phyloP scores from a whole-genome alignment of 78 protist species.

The Anaeramoeba ignava region DNA sequence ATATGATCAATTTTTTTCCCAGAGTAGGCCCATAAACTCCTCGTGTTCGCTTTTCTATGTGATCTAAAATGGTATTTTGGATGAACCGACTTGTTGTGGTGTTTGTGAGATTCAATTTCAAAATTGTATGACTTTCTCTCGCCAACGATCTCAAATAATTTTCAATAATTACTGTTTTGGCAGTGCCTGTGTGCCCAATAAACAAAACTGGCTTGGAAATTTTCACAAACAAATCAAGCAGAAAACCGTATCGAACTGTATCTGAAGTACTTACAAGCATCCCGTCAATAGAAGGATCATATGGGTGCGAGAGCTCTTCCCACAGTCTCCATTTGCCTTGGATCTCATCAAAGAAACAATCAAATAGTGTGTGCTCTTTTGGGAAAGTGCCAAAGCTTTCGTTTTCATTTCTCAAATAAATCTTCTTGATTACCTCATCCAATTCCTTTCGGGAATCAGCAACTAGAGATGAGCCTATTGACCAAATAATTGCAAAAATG shows the following conservation, averaged over 20 bases:
- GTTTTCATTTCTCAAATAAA: neutral
- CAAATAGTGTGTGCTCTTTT: slow-evolving; percentile 57
- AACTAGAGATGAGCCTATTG: slow-evolving; percentile 45
- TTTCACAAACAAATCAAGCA: slow-evolving; percentile 36
- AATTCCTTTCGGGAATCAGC: slow-evolving; percentile 43
- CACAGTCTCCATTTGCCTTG: slow-evolving; percentile 52
- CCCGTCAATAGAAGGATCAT: slow-evolving; percentile 30
- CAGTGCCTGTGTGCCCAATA: slow-evolving; percentile 70
- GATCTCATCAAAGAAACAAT: slow-evolving; percentile 32
- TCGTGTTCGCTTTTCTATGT: slow-evolving; percentile 52
- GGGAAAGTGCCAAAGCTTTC: too few relatives aligned
- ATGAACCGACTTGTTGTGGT: slow-evolving; percentile 48
- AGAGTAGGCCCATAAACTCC: slow-evolving; percentile 53
- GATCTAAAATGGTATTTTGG: slow-evolving; percentile 61
- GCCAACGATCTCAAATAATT: slow-evolving; percentile 19
- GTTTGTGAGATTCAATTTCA: slow-evolving; percentile 52
- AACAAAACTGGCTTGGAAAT: slow-evolving; percentile 30
- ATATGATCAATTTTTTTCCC: slow-evolving; percentile 38
- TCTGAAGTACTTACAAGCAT: slow-evolving; percentile 69
- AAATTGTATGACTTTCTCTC: neutral
- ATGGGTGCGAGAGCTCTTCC: slow-evolving; percentile 25
- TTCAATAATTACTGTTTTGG: slow-evolving; percentile 57
- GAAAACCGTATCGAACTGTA: slow-evolving; percentile 50
- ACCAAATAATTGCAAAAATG: slow-evolving; percentile 46
- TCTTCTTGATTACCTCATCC: slow-evolving; percentile 2